phyloP scores from a whole-genome alignment of 2,329 filamentous ascomycete species.

The Aspergillus pseudonomiae region DNA sequence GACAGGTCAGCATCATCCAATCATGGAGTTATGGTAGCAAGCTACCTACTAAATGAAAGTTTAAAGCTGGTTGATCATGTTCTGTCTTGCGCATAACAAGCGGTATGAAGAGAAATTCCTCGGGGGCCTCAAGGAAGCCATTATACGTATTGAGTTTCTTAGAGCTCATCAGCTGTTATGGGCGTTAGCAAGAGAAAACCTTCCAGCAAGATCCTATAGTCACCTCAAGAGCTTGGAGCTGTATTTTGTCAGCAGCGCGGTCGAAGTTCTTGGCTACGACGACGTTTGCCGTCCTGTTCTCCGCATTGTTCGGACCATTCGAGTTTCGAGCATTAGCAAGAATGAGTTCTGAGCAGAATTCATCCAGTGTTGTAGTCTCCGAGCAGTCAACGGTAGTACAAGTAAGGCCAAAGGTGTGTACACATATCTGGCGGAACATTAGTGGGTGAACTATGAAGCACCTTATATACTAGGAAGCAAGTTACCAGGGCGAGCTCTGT shows the following conservation, averaged over 20 bases:
- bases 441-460: neutral
- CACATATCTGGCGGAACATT: conserved; percentile 58
- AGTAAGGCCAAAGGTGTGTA: conserved; percentile 71
- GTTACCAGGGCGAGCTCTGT: conserved; percentile 71
- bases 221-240: conserved; percentile 74
- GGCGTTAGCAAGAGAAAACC: conserved; percentile 16
- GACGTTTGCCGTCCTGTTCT: conserved; percentile 73
- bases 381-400: conserved; percentile 74
- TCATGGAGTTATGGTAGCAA: neutral
- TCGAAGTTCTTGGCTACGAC: conserved; percentile 82
- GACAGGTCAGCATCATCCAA: neutral
- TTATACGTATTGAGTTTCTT: conserved; percentile 76
- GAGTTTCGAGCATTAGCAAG: conserved; percentile 34
- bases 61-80: conserved; percentile 36
- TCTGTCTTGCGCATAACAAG: conserved; percentile 55
- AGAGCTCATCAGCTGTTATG: conserved; percentile 72
- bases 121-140: conserved; percentile 72
- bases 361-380: conserved; percentile 73
- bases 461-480: neutral
- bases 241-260: conserved; percentile 70
- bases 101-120: conserved; percentile 77
- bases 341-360: conserved; percentile 75
- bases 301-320: conserved; percentile 39
- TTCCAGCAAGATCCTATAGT: neutral
- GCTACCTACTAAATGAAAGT: conserved; percentile 44